Evolutionary conservation across 176 grass and related monocot species (phyloP).

Genomic region (Eleusine indica): DNA sequence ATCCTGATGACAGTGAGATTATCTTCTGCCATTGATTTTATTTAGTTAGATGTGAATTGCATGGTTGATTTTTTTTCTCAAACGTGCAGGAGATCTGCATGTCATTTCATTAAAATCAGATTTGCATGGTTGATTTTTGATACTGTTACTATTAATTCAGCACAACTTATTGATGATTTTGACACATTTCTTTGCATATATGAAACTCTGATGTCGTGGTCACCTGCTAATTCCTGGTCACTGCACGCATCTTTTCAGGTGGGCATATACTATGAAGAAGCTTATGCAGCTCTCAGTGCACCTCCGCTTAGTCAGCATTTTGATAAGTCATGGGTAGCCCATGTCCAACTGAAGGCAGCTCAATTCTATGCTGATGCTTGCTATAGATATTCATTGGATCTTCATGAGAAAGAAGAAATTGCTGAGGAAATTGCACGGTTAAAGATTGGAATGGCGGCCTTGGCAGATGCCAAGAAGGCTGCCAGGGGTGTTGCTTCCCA

Average conservation of each 20-base stretch:
- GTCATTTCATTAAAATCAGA: too few relatives aligned
- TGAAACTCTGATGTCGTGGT: constrained; percentile 28
- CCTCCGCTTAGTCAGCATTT: constrained; percentile 88
- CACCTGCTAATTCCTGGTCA: constrained; percentile 18
- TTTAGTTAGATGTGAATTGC: constrained; percentile 4
- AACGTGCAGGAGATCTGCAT: too few relatives aligned
- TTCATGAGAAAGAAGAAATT: constrained; percentile 96
- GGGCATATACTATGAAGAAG: constrained; percentile 94
- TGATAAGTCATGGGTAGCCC: constrained; percentile 90
- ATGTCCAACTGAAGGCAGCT: constrained; percentile 94
- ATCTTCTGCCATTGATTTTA: neutral
- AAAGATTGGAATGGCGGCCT: constrained; percentile 80
- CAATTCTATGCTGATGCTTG: constrained; percentile 97
- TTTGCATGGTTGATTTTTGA: constrained; percentile 16
- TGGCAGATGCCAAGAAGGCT: constrained; percentile 90
- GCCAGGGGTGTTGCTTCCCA: constrained; percentile 79
- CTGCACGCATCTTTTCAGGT: constrained; percentile 58
- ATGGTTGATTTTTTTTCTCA: constrained; percentile 7
- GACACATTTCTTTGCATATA: constrained; percentile 6
- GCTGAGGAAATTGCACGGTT: constrained; percentile 91
- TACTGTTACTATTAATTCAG: constrained; percentile 27
- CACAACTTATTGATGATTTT: neutral
- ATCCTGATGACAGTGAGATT: neutral
- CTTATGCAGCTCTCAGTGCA: constrained; percentile 70
- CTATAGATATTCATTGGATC: constrained; percentile 85